These are phyloP conservation scores for Entoloma clypeatum DNA, from an alignment of 1,284 basidiomycete genomes.

Conservation along the genomic window DNA sequence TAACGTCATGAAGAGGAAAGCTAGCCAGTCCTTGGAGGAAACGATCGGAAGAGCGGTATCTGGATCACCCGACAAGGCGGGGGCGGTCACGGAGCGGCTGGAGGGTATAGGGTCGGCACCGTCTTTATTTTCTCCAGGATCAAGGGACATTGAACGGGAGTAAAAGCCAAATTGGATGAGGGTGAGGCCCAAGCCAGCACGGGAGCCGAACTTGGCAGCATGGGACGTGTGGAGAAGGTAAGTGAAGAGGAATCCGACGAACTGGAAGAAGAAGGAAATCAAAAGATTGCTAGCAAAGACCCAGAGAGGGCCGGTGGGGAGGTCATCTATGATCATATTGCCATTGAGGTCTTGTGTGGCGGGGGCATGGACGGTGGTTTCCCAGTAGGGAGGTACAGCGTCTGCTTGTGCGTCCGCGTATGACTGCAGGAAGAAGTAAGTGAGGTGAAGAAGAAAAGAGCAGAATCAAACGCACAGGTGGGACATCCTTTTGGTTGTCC, in stretches of 20 bases:
- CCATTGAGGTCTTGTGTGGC: conserved; percentile 45
- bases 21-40: conserved; percentile 72
- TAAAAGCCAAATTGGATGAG: conserved; percentile 86
- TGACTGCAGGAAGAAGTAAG: conserved; percentile 44
- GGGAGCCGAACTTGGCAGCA: conserved; percentile 90
- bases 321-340: conserved; percentile 72
- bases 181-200: conserved; percentile 92
- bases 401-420: conserved; percentile 90
- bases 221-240: conserved; percentile 94
- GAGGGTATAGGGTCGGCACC: conserved; percentile 2
- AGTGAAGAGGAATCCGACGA: conserved; percentile 92
- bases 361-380: conserved; percentile 87
- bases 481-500: conserved; percentile 75
- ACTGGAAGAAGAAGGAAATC: conserved; percentile 95
- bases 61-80: conserved; percentile 15
- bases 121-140: conserved; percentile 4
- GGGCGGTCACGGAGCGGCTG: conserved; percentile 9
- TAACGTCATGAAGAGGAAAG: conserved; percentile 35
- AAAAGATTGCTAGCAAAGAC: conserved; percentile 78
- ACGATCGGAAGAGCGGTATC: conserved; percentile 26
- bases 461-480: conserved; percentile 63
- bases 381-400: conserved; percentile 94
- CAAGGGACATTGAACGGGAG: conserved; percentile 37
- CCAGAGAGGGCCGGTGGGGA: conserved; percentile 67
- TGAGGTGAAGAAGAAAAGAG: conserved; percentile 3